phyloP scores from a whole-genome alignment of 2,329 filamentous ascomycete species.

The Penicillium sp. region DNA sequence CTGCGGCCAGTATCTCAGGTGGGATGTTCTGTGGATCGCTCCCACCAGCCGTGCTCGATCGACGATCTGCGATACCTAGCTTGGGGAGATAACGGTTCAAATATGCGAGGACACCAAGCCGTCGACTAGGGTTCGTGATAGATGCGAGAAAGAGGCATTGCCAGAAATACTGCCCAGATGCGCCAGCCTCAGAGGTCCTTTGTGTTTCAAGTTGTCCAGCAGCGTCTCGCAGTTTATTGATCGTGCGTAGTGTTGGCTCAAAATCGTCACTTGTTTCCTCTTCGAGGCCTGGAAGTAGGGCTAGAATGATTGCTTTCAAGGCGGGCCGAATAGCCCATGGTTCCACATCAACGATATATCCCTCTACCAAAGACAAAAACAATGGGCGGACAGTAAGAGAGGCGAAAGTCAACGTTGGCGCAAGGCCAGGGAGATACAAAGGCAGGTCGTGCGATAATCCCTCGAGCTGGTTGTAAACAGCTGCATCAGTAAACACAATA shows the following conservation, averaged over 20 bases:
- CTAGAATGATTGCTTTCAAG: conserved; percentile 83
- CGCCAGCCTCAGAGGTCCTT: conserved; percentile 52
- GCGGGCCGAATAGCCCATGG: conserved; percentile 74
- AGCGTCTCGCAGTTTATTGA: conserved; percentile 72
- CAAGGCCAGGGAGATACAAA: conserved; percentile 85
- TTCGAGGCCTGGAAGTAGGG: conserved; percentile 86
- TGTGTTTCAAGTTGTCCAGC: conserved; percentile 53
- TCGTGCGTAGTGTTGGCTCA: conserved; percentile 74
- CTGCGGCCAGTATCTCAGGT: conserved; percentile 35
- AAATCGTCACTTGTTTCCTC: conserved; percentile 98
- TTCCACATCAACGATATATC: conserved; percentile 71
- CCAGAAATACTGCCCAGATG: conserved; percentile 89
- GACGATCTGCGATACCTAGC: conserved; percentile 51
- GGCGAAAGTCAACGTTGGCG: conserved; percentile 87
- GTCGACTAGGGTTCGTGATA: conserved; percentile 81
- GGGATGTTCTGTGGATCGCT: conserved; percentile 25
- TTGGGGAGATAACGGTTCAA: conserved; percentile 75
- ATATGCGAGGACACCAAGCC: conserved; percentile 85
- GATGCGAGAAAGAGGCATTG: conserved; percentile 94
- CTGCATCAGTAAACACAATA: conserved; percentile 13
- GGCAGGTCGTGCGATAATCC: conserved; percentile 77
- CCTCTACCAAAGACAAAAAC: conserved; percentile 81
- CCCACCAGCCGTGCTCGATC: conserved; percentile 29
- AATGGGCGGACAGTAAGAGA: conserved; percentile 85
- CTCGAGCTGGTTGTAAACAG: conserved; percentile 51